Base-by-base conservation (phyloP, 805 yeast species). In the Candida maris region DNA sequence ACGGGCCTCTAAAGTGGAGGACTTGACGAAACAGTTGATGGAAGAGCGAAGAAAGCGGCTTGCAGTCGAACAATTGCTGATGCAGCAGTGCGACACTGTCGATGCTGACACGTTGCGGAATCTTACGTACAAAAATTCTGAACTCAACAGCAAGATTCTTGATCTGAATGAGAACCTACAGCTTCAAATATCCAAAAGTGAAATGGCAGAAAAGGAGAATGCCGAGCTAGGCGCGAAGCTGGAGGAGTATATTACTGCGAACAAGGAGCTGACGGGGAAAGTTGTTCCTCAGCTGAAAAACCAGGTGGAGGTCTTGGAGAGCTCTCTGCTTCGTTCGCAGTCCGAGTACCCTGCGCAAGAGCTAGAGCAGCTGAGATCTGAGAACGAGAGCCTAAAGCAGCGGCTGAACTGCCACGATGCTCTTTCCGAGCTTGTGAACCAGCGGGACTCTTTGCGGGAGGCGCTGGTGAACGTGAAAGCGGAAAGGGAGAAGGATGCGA, bases 21-120 rank as follows among this genome's bases (percentile, higher is more conserved):
- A 71, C 16, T 52, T 85, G 38, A 73, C 80, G 27, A 74, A 73
- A 30, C 71, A 73, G 42, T 54, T 85, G 39, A 75, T 73, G 37
- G 77, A 75, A 20, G 91, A 85, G 54, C 66, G 91, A 42, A 64
- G 75, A 45, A 71, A 77, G 38, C 61, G 94, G 35, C 78, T 73
- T 45, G 74, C 81, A 19, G 79, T 86, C 19, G 93, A 84, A 49
- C 89, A 82, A 44, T 79, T 81, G 46, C 74, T 80, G 0, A 52
- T 82, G 22, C 56, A 78, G 24, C 54, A 56, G 30, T 38, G 42
- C 65, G 72, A 45, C 76, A 78, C 8, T 60, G 63, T 34, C 55
- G 65, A 19, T 80, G 24, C 28, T 6, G 85, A 19, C 68, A 76
- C 34, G 62, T 77, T 13, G 34, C 62, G 79, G 20, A 78, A 79